Conservation (phyloP, 805 yeast species). For the Suhomyces tanzawaensis region DNA sequence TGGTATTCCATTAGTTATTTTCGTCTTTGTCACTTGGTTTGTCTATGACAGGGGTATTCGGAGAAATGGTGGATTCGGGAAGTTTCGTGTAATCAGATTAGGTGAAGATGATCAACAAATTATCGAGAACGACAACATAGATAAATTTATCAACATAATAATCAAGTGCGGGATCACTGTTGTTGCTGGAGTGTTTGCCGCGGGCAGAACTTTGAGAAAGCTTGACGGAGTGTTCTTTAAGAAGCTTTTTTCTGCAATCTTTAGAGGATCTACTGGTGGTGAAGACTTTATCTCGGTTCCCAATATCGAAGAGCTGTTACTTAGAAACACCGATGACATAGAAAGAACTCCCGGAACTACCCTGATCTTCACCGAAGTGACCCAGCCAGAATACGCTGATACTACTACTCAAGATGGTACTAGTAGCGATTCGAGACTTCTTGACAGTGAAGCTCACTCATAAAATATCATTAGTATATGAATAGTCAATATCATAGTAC, state of each 20-base stretch:
- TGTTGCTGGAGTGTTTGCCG: conserved; percentile 40
- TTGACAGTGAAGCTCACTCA: conserved; percentile 29
- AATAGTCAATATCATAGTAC: no score
- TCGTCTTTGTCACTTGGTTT: conserved; percentile 56
- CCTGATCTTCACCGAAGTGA: conserved; percentile 19
- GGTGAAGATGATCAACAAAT: conserved; percentile 61
- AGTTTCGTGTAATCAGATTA: conserved; percentile 83
- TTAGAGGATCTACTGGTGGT: conserved; percentile 38
- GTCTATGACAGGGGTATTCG: conserved; percentile 80
- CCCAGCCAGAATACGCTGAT: conserved; percentile 16
- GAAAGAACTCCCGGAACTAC: conserved; percentile 24
- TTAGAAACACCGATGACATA: conserved; percentile 40
- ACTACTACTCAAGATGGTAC: conserved; percentile 5
- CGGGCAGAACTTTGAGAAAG: conserved; percentile 31
- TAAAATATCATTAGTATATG: no score
- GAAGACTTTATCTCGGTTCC: conserved; percentile 44
- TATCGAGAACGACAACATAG: conserved; percentile 62
- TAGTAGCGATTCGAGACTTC: conserved; percentile 24
- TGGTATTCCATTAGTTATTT: conserved; percentile 55
- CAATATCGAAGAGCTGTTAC: conserved; percentile 37
- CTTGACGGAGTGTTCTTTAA: conserved; percentile 35
- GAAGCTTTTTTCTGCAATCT: conserved; percentile 24
- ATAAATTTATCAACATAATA: conserved; percentile 54
- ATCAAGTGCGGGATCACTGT: conserved; percentile 56
- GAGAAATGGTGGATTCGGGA: conserved; percentile 69